These are phyloP conservation scores for Halocafeteria seosinensis DNA, from an alignment of 108 stramenopile genomes.

Conservation along the genomic window DNA sequence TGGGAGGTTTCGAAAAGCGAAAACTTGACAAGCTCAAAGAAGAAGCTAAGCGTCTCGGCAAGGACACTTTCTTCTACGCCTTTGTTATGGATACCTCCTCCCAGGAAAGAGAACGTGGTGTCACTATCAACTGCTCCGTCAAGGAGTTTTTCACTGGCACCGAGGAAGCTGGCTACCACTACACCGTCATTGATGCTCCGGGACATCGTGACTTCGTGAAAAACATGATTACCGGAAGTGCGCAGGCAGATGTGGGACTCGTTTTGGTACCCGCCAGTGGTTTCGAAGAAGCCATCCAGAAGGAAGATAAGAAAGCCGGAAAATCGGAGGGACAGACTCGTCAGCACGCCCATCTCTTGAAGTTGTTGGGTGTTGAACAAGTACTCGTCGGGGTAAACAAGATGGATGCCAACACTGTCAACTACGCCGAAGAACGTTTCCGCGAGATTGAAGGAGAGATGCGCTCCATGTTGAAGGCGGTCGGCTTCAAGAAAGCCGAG, in stretches of 20 bases:
- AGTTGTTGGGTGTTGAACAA: constrained; percentile 83
- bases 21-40: constrained; percentile 91
- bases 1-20: constrained; percentile 92
- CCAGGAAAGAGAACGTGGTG: constrained; percentile 95
- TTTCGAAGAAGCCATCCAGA: constrained; percentile 78
- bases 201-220: constrained; percentile 99
- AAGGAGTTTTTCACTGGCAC: constrained; percentile 77
- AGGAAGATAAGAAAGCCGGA: no score
- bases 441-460: constrained; percentile 85
- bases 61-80: constrained; percentile 97
- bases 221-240: constrained; percentile 95
- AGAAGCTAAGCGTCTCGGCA: constrained; percentile 95
- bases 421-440: constrained; percentile 75
- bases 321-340: constrained; percentile 92
- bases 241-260: constrained; percentile 90
- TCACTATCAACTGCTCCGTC: constrained; percentile 92
- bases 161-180: constrained; percentile 78
- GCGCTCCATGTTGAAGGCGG: constrained; percentile 79
- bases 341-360: constrained; percentile 94
- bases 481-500: constrained; percentile 77
- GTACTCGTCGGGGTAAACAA: constrained; percentile 96
- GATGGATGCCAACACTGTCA: constrained; percentile 96
- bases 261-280: constrained; percentile 96
- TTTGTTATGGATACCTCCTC: constrained; percentile 99
- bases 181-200: constrained; percentile 97